Conservation (phyloP, 768 basidiomycete genomes). For the Boletus patriciae region DNA sequence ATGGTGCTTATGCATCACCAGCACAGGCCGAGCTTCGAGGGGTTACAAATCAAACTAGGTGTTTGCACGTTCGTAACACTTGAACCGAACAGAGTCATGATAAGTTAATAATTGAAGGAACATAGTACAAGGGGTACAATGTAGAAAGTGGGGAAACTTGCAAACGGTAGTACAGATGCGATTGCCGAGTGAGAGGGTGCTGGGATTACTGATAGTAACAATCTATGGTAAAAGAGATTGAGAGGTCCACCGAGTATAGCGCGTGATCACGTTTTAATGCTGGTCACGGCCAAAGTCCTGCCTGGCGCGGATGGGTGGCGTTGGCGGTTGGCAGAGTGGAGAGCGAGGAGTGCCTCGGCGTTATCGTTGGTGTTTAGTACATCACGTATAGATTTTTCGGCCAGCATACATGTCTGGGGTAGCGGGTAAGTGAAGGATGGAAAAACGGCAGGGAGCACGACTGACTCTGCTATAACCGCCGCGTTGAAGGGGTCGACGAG, state of each 20-base stretch:
- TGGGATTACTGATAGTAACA: slow-evolving; percentile 3
- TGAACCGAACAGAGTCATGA: background rate
- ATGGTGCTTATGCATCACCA: background rate
- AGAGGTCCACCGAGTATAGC: background rate
- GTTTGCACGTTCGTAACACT: slow-evolving; percentile 13
- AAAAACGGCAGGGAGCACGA: background rate
- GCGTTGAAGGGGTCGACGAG: slow-evolving; percentile 60
- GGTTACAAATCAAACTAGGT: background rate
- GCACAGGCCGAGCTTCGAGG: background rate
- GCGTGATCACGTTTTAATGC: slow-evolving; percentile 27
- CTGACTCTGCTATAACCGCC: slow-evolving; percentile 56
- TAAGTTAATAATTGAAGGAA: slow-evolving; percentile 22
- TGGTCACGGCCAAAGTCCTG: slow-evolving; percentile 13
- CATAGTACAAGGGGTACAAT: slow-evolving; percentile 26
- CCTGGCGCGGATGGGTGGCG: slow-evolving; percentile 15
- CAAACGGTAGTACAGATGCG: slow-evolving; percentile 29
- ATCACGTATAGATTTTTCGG: slow-evolving; percentile 66
- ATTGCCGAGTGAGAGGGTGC: background rate
- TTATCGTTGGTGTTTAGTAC: slow-evolving; percentile 74
- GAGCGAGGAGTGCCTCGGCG: slow-evolving; percentile 57
- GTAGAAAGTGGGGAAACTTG: slow-evolving; percentile 14
- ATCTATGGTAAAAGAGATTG: slow-evolving; percentile 2
- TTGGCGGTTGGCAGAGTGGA: slow-evolving; percentile 45
- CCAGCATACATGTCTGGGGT: slow-evolving; percentile 63
- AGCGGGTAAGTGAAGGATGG: background rate